These are phyloP conservation scores for Aspergillus versicolor DNA, from an alignment of 2,329 filamentous ascomycete genomes.

Conservation along the genomic window DNA sequence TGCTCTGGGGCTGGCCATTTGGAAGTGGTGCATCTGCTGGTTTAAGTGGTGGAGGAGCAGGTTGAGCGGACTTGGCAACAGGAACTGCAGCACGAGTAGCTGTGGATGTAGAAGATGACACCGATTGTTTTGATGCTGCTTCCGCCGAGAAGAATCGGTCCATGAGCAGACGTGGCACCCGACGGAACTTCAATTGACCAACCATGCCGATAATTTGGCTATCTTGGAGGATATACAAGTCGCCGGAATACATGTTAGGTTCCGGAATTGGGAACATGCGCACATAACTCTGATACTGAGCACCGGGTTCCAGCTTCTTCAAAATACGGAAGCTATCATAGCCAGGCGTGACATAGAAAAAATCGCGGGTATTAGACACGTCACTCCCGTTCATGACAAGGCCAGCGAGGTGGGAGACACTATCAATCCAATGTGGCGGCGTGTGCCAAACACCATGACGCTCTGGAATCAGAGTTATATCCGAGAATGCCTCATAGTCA, in stretches of 20 bases:
- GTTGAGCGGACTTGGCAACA: background rate
- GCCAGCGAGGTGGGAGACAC: constrained; percentile 36
- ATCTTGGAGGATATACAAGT: constrained; percentile 40
- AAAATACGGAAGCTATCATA: constrained; percentile 29
- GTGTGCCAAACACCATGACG: constrained; percentile 29
- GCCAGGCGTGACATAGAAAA: constrained; percentile 37
- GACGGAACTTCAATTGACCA: constrained; percentile 35
- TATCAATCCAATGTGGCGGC: constrained; percentile 40
- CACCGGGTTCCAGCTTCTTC: constrained; percentile 23
- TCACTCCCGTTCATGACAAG: constrained; percentile 34
- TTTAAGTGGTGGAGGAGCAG: background rate
- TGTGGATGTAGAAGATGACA: background rate
- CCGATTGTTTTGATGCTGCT: background rate
- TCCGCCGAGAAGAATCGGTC: constrained; percentile 19
- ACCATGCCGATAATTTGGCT: constrained; percentile 34
- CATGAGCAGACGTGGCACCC: constrained; percentile 22
- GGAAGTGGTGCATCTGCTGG: background rate
- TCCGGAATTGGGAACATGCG: constrained; percentile 33
- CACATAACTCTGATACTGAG: constrained; percentile 33
- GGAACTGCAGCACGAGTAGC: background rate
- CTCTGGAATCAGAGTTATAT: constrained; percentile 2
- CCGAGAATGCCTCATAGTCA: constrained; percentile 6
- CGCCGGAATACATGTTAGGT: constrained; percentile 34
- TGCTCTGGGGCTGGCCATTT: background rate
- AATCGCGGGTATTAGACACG: constrained; percentile 24